Conservation (phyloP, 2,329 filamentous ascomycete species). For the Pseudopyricularia javanii region DNA sequence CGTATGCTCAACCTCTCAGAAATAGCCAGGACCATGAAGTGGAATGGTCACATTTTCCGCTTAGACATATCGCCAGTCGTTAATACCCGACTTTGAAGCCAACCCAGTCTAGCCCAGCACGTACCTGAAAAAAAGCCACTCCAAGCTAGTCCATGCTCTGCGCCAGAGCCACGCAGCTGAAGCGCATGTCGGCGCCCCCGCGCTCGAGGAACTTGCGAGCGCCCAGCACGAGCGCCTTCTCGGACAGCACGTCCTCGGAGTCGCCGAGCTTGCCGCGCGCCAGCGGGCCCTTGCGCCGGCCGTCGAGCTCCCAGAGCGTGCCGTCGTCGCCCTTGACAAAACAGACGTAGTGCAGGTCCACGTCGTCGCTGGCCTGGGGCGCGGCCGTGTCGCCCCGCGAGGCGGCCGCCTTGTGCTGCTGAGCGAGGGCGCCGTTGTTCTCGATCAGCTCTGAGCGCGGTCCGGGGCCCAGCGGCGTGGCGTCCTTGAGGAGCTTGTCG, state of each 20-base stretch:
- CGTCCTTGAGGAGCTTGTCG: slow-evolving; percentile 51
- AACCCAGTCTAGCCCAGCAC: no score
- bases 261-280: slow-evolving; percentile 39
- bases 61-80: no score
- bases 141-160: slow-evolving; percentile 30
- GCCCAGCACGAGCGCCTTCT: slow-evolving; percentile 62
- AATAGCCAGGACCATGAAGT: no score
- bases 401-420: slow-evolving; percentile 68
- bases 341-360: slow-evolving; percentile 94
- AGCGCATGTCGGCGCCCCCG: slow-evolving; percentile 38
- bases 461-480: slow-evolving; percentile 54
- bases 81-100: no score
- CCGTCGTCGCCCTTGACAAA: slow-evolving; percentile 70
- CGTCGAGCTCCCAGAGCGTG: slow-evolving; percentile 48
- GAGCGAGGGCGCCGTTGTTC: slow-evolving; percentile 60
- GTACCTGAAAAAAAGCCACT: background rate
- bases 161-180: slow-evolving; percentile 45
- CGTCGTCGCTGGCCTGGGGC: slow-evolving; percentile 62
- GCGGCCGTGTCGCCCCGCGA: slow-evolving; percentile 65
- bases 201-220: slow-evolving; percentile 43
- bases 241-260: slow-evolving; percentile 62
- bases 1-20: no score
- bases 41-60: no score
- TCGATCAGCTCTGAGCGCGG: slow-evolving; percentile 67
- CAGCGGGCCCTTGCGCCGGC: slow-evolving; percentile 44